These are phyloP conservation scores for Hypoxylon rubiginosum DNA, from an alignment of 2,329 filamentous ascomycete species.

Conservation along the genomic window DNA sequence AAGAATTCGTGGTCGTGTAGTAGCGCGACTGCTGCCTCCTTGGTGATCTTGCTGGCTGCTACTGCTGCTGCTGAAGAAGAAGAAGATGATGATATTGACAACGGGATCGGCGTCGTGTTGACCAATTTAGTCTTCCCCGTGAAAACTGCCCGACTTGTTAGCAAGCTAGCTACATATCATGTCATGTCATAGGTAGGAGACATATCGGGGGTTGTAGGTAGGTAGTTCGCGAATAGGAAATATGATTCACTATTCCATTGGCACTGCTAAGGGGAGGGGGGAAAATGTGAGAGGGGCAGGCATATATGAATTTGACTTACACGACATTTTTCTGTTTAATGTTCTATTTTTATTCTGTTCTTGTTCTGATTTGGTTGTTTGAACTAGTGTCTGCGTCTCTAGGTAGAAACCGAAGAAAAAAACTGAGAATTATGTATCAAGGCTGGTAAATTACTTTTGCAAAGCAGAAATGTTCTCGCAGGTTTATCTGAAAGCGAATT, in stretches of 20 bases:
- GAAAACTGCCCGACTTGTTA: slow-evolving; percentile 54
- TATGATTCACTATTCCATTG: background rate
- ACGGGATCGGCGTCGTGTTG: slow-evolving; percentile 61
- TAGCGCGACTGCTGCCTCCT: slow-evolving; percentile 53
- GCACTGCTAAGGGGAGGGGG: slow-evolving; percentile 3
- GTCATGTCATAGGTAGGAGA: background rate
- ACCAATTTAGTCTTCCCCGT: slow-evolving; percentile 58
- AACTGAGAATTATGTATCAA: background rate
- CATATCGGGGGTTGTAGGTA: background rate
- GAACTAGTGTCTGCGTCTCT: slow-evolving; percentile 8
- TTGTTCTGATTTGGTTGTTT: background rate
- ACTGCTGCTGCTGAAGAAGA: slow-evolving; percentile 27
- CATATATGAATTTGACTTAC: slow-evolving; percentile 38
- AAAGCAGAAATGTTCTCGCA: background rate
- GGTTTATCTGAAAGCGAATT: background rate
- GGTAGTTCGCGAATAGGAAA: background rate
- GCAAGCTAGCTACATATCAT: background rate
- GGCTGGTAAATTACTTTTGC: too few relatives aligned
- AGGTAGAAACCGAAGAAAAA: background rate
- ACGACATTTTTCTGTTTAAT: slow-evolving; percentile 40
- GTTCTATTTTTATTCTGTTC: background rate
- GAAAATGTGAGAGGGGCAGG: background rate
- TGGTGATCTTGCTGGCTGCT: slow-evolving; percentile 7
- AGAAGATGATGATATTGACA: slow-evolving; percentile 3
- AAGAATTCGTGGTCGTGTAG: slow-evolving; percentile 68